These are phyloP conservation scores for Dichotomocladium elegans DNA, from an alignment of 371 early-diverging fungal species.

Conservation along the genomic window DNA sequence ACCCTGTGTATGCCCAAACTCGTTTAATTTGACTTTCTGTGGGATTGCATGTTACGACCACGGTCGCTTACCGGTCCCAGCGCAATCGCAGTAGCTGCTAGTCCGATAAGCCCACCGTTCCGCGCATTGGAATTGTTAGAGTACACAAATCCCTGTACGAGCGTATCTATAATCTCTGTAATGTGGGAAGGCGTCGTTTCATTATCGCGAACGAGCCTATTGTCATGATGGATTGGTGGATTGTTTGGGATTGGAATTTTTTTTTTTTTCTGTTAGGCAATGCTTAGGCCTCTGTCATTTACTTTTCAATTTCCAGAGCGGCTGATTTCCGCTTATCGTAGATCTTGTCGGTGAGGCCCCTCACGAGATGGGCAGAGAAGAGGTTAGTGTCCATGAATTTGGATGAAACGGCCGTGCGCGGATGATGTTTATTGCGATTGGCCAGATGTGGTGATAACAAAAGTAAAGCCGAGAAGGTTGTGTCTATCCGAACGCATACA, in stretches of 20 bases:
- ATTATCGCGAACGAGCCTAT: constrained; percentile 62
- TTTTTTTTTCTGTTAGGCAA: too few relatives aligned
- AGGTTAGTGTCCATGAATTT: constrained; percentile 26
- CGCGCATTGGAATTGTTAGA: constrained; percentile 75
- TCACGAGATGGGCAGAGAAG: constrained; percentile 26
- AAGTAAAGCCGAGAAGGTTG: too few relatives aligned
- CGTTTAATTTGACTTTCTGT: too few relatives aligned
- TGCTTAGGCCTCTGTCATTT: too few relatives aligned
- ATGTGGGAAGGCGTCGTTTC: constrained; percentile 52
- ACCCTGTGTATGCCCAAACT: constrained; percentile 38
- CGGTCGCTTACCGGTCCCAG: constrained; percentile 61
- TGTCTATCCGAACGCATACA: too few relatives aligned
- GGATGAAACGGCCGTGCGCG: too few relatives aligned
- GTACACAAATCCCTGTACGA: constrained; percentile 80
- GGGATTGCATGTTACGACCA: too few relatives aligned
- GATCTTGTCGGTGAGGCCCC: constrained; percentile 77
- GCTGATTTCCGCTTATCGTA: constrained; percentile 90
- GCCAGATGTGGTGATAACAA: neutral
- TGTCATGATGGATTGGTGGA: neutral
- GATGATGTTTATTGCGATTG: neutral
- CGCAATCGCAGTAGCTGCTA: constrained; percentile 86
- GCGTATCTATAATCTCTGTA: constrained; percentile 60
- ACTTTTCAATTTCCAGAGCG: constrained; percentile 84
- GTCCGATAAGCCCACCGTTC: constrained; percentile 89
- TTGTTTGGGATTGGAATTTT: neutral